Evolutionary conservation across 306 rosid genomes (phyloP).

Genomic region (Fragaria vesca): DNA sequence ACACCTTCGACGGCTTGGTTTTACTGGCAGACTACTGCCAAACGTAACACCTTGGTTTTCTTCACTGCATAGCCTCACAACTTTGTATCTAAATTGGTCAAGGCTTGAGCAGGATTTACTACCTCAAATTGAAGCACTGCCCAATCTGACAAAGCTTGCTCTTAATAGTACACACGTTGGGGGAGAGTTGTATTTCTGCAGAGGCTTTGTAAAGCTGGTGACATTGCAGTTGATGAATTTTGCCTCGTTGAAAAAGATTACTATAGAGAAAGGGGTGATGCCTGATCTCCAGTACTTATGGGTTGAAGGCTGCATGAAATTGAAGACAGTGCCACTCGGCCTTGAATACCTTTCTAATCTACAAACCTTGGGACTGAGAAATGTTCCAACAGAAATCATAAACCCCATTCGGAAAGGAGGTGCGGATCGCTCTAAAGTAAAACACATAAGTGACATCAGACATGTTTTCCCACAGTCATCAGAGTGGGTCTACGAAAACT

Average conservation of each 20-base stretch:
- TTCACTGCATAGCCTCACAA: too few species aligned
- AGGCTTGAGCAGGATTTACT: too few species aligned
- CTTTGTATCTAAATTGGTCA: too few species aligned
- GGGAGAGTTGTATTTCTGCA: background rate
- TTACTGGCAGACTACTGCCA: too few species aligned
- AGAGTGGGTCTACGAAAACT: background rate
- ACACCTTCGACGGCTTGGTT: background rate
- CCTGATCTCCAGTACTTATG: background rate
- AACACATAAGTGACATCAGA: background rate
- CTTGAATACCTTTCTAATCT: conserved; percentile 3
- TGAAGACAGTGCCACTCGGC: conserved; percentile 11
- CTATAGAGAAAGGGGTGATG: conserved; percentile 7
- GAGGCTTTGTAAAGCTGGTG: background rate
- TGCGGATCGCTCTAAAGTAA: background rate
- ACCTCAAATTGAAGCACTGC: background rate
- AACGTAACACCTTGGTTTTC: too few species aligned
- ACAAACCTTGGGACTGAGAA: background rate
- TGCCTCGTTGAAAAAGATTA: background rate
- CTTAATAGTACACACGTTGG: background rate
- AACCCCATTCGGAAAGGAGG: background rate
- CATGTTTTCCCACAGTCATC: background rate
- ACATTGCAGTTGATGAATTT: background rate
- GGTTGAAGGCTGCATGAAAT: background rate
- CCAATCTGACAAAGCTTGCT: background rate
- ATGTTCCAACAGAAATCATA: background rate